These are phyloP conservation scores for Diaporthe australafricana DNA, from an alignment of 2,329 filamentous ascomycete species.

Conservation along the genomic window DNA sequence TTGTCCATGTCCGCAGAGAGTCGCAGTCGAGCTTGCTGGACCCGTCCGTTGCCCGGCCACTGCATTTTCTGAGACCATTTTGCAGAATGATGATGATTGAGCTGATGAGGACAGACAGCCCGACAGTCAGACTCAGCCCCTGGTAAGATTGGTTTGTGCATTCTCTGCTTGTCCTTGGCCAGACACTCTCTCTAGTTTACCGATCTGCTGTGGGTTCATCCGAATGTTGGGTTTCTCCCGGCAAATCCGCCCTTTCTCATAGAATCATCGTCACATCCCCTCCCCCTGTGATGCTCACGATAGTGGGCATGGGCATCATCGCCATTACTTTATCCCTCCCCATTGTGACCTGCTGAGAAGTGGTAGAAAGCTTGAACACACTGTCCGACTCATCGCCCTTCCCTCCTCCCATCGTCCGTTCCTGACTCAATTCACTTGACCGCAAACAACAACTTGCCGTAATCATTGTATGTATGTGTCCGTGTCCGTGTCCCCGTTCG, in stretches of 20 bases:
- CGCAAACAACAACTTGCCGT: constrained; percentile 16
- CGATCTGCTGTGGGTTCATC: not conserved
- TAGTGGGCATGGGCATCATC: not conserved
- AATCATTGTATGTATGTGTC: not conserved
- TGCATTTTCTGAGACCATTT: constrained; percentile 29
- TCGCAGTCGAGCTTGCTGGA: constrained; percentile 1
- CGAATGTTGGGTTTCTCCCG: constrained; percentile 5
- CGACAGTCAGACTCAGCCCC: not conserved
- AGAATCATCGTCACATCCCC: not conserved
- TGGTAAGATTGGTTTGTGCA: constrained; percentile 19
- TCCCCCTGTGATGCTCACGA: not conserved
- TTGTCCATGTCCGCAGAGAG: not conserved
- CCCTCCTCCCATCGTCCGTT: not conserved
- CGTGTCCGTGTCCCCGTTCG: not conserved
- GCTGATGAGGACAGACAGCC: not conserved
- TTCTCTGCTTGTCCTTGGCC: not conserved
- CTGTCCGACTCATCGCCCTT: not conserved
- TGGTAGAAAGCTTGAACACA: not conserved
- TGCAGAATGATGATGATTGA: not conserved
- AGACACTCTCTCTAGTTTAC: not conserved
- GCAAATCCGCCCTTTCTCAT: not conserved
- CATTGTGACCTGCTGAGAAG: not conserved
- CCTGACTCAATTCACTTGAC: constrained; percentile 9
- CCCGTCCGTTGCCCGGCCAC: constrained; percentile 37
- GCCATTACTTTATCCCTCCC: not conserved